phyloP scores from a whole-genome alignment of 139 green algal species.

The Medakamo hakoo region DNA sequence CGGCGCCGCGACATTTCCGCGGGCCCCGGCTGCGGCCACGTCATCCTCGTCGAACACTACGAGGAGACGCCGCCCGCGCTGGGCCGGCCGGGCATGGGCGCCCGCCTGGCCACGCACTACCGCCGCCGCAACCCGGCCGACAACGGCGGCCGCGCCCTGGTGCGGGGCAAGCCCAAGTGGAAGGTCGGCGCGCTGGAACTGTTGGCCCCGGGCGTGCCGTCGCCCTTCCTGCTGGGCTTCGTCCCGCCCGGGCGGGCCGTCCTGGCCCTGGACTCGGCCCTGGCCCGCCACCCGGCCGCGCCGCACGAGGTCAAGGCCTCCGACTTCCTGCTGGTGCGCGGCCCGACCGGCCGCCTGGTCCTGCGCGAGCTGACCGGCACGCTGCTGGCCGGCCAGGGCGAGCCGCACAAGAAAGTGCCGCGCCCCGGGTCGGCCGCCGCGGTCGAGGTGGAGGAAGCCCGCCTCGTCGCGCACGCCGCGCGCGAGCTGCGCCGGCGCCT shows the following conservation, averaged over 20 bases:
- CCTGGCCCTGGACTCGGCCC: conserved; percentile 23
- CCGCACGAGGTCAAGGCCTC: conserved; percentile 24
- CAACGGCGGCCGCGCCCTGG: conserved; percentile 11
- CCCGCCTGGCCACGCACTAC: conserved; percentile 54
- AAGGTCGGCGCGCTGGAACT: conserved; percentile 27
- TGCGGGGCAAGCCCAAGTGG: conserved; percentile 12
- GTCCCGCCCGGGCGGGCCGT: conserved; percentile 19
- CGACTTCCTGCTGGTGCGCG: conserved; percentile 70
- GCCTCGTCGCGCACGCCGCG: conserved; percentile 12
- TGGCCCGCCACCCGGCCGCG: conserved; percentile 43
- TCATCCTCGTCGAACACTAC: conserved; percentile 64
- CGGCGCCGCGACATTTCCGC: conserved; percentile 32
- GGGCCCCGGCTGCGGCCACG: conserved; percentile 25
- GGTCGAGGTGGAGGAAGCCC: conserved; percentile 15
- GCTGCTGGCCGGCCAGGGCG: conserved; percentile 47
- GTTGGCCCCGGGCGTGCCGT: conserved; percentile 39
- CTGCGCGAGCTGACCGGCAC: conserved; percentile 47
- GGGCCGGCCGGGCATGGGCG: conserved; percentile 58
- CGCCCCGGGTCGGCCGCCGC: conserved; percentile 4
- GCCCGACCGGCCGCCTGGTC: conserved; percentile 24
- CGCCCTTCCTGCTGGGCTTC: conserved; percentile 31
- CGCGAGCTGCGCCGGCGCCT: conserved; percentile 8
- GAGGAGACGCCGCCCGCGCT: conserved; percentile 61
- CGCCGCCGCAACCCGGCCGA: conserved; percentile 31
- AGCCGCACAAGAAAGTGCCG: conserved; percentile 34